A percentile compares a stretch with the other conserved stretches of the same genome.
These are phyloP conservation scores for Maudiozyma pseudohumilis DNA, from an alignment of 805 yeast species.

Conservation along the genomic window DNA sequence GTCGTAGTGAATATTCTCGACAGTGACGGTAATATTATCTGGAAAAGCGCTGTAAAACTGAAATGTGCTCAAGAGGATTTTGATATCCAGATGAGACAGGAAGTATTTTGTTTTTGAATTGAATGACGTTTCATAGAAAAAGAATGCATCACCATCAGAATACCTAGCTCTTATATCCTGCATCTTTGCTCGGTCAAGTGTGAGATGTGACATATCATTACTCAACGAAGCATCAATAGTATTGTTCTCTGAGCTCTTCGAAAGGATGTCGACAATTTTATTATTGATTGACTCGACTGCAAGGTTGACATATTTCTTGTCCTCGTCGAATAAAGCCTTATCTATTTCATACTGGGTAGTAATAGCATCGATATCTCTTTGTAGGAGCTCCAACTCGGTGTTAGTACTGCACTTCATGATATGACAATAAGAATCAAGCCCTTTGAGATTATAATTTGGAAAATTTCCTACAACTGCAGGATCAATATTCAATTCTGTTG, in stretches of 20 bases:
- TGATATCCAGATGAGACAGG: conserved; percentile 70
- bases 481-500: conserved; percentile 37
- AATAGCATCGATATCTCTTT: conserved; percentile 50
- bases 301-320: conserved; percentile 40
- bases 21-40: conserved; percentile 42
- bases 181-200: background rate
- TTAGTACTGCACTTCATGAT: conserved; percentile 55
- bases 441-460: conserved; percentile 43
- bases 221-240: conserved; percentile 6
- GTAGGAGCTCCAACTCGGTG: conserved; percentile 45
- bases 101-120: conserved; percentile 57
- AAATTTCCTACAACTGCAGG: conserved; percentile 35
- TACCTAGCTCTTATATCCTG: conserved; percentile 12
- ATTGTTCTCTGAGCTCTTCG: conserved; percentile 7
- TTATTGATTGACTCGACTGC: conserved; percentile 49
- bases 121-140: conserved; percentile 71
- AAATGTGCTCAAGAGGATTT: conserved; percentile 54
- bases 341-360: conserved; percentile 45
- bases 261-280: conserved; percentile 33
- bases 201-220: conserved; percentile 6
- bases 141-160: conserved; percentile 41
- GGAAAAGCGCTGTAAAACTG: conserved; percentile 63
- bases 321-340: conserved; percentile 48
- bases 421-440: conserved; percentile 46
- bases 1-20: conserved; percentile 65